Conservation (phyloP, 495 filamentous ascomycete genomes). For the Saxispiralis lemnorum region DNA sequence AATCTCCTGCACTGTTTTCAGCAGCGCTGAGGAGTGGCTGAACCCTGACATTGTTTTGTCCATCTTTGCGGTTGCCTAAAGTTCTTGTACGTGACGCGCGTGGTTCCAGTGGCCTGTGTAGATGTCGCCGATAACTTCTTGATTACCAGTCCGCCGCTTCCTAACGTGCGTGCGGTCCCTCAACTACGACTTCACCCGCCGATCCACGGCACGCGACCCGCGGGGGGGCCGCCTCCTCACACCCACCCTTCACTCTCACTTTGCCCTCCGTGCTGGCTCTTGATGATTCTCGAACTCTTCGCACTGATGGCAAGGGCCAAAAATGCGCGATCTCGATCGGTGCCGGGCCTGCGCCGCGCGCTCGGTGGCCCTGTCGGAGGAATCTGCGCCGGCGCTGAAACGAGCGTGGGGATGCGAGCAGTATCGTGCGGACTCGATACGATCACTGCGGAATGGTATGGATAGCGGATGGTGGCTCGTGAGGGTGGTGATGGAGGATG, state of each 20-base stretch:
- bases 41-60: conserved; percentile 63
- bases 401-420: neutral
- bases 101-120: neutral
- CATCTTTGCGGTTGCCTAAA: conserved; percentile 41
- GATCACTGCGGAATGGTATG: neutral
- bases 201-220: no score
- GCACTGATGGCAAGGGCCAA: neutral
- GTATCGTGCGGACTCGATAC: conserved; percentile 2
- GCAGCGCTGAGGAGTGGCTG: conserved; percentile 77
- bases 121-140: neutral
- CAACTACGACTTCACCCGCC: no score
- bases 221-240: neutral
- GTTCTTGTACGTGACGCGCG: neutral
- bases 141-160: neutral
- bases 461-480: neutral
- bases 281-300: neutral
- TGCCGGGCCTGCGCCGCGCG: no score
- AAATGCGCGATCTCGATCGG: neutral
- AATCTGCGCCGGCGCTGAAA: no score
- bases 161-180: no score
- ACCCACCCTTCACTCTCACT: neutral
- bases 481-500: neutral
- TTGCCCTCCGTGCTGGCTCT: neutral
- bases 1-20: conserved; percentile 92
- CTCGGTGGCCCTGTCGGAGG: no score